Conservation (phyloP, 2,329 filamentous ascomycete species). For the Aspergillus puulaauensis region DNA sequence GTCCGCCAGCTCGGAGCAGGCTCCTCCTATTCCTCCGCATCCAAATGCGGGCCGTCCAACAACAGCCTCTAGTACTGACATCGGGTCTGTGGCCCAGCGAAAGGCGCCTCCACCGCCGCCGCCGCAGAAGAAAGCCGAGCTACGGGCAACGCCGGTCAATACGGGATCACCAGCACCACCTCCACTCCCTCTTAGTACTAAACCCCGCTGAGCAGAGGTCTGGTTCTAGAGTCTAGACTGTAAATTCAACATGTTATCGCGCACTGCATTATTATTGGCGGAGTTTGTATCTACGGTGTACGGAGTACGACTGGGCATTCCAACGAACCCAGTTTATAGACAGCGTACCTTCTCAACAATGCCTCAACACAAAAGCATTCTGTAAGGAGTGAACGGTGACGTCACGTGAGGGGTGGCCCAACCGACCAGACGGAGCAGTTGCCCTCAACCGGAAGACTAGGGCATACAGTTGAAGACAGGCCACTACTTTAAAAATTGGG, state of each 20-base stretch:
- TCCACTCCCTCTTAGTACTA: slow-evolving; percentile 58
- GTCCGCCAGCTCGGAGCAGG: slow-evolving; percentile 26
- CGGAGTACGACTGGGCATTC: no score
- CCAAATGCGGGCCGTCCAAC: slow-evolving; percentile 24
- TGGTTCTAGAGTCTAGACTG: background rate
- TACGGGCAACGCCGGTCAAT: slow-evolving; percentile 39
- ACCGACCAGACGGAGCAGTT: background rate
- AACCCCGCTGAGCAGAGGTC: slow-evolving; percentile 47
- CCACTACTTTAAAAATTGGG: background rate
- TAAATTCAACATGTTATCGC: background rate
- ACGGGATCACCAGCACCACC: slow-evolving; percentile 45
- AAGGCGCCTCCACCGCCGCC: slow-evolving; percentile 61
- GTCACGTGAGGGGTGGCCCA: background rate
- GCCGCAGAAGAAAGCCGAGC: slow-evolving; percentile 55
- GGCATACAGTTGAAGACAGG: background rate
- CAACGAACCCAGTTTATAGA: background rate
- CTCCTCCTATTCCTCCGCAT: slow-evolving; percentile 24
- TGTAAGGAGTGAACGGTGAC: background rate
- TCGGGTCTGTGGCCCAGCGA: slow-evolving; percentile 33
- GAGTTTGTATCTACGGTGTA: no score
- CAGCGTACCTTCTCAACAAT: background rate
- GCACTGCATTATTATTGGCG: no score
- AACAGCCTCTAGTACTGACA: slow-evolving; percentile 26
- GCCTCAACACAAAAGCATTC: background rate
- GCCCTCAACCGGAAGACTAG: background rate